phyloP scores from a whole-genome alignment of 1,284 basidiomycete genomes.

The Ustilago crameri region DNA sequence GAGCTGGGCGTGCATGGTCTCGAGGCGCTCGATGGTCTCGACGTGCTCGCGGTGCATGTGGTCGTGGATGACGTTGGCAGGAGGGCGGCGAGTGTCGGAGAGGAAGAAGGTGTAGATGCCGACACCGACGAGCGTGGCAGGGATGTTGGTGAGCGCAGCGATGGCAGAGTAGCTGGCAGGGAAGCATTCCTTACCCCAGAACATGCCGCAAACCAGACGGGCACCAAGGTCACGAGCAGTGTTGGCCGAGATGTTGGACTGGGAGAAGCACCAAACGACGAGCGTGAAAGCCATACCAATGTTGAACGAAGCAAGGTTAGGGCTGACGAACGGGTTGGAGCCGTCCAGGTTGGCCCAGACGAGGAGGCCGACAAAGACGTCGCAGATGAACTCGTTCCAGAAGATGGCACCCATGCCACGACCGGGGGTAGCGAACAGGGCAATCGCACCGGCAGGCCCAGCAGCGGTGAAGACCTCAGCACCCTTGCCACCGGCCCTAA shows the following conservation, averaged over 20 bases:
- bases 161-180: constrained; percentile 52
- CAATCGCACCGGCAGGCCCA: constrained; percentile 55
- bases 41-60: constrained; percentile 48
- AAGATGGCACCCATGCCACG: constrained; percentile 48
- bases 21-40: constrained; percentile 28
- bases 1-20: constrained; percentile 50
- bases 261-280: constrained; percentile 56
- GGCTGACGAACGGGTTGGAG: constrained; percentile 53
- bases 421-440: constrained; percentile 55
- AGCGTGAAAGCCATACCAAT: constrained; percentile 56
- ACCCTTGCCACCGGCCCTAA: constrained; percentile 38
- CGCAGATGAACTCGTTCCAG: constrained; percentile 58
- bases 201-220: constrained; percentile 50
- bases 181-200: constrained; percentile 57
- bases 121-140: constrained; percentile 48
- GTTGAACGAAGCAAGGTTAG: constrained; percentile 52
- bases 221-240: constrained; percentile 56
- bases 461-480: constrained; percentile 49
- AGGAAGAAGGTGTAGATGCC: constrained; percentile 61
- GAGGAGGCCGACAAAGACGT: constrained; percentile 51
- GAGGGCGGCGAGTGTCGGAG: constrained; percentile 52
- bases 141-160: constrained; percentile 58
- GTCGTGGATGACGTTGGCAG: constrained; percentile 39
- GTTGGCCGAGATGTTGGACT: constrained; percentile 54
- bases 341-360: constrained; percentile 59